Conservation (phyloP, 1,284 basidiomycete genomes). For the Irpex sp. region DNA sequence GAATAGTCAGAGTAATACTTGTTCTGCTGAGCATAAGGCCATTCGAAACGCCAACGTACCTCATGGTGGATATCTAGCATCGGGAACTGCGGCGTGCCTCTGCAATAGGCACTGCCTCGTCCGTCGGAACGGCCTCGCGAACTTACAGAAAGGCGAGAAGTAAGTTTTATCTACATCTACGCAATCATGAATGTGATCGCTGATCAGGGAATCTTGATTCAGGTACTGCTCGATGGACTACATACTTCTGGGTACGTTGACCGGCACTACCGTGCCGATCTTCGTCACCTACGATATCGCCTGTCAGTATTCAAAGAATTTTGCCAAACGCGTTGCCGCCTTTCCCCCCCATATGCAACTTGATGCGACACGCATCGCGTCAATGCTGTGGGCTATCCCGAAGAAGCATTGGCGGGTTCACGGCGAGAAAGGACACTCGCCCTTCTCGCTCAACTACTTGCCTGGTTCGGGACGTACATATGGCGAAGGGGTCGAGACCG, state of each 20-base stretch:
- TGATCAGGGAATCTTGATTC: not conserved
- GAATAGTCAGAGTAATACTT: not conserved
- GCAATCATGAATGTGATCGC: not conserved
- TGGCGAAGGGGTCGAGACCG: slow-evolving; percentile 20
- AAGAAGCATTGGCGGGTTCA: slow-evolving; percentile 21
- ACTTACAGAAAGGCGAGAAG: slow-evolving; percentile 23
- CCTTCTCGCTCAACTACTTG: slow-evolving; percentile 18
- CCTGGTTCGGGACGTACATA: slow-evolving; percentile 12
- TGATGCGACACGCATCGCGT: not conserved
- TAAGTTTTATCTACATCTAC: slow-evolving; percentile 6
- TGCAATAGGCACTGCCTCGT: slow-evolving; percentile 21
- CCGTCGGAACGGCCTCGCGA: slow-evolving; percentile 17
- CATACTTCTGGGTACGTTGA: slow-evolving; percentile 14
- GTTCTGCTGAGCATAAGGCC: slow-evolving; percentile 2
- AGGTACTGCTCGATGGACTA: slow-evolving; percentile 25
- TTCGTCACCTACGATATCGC: slow-evolving; percentile 21
- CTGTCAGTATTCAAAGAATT: slow-evolving; percentile 19
- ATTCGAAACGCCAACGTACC: slow-evolving; percentile 3
- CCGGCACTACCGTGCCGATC: not conserved
- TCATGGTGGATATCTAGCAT: not conserved
- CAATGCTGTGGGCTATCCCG: slow-evolving; percentile 15
- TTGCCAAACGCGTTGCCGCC: slow-evolving; percentile 6
- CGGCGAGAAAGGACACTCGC: slow-evolving; percentile 10
- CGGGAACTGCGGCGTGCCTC: slow-evolving; percentile 18
- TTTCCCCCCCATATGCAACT: slow-evolving; percentile 7